Conservation (phyloP, 2,329 filamentous ascomycete genomes). For the Xylaria polymorpha region DNA sequence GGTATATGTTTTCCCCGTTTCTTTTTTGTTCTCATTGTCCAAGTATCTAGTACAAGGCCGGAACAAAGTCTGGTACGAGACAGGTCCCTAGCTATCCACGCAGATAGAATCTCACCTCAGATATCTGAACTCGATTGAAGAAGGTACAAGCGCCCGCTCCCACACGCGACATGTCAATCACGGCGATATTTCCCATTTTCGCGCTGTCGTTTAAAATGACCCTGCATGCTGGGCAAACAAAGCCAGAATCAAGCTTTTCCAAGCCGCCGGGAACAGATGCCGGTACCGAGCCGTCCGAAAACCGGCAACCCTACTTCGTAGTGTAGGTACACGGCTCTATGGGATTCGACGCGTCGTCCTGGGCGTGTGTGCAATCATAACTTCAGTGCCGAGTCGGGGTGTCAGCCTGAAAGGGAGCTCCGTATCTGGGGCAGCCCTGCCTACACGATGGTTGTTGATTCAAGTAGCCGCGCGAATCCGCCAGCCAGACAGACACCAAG, state of each 20-base stretch:
- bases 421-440: neutral
- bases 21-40: neutral
- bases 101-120: constrained; percentile 31
- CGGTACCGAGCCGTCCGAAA: constrained; percentile 26
- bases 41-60: constrained; percentile 34
- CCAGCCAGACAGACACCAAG: neutral
- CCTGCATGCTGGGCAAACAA: constrained; percentile 14
- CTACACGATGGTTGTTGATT: constrained; percentile 10
- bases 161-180: constrained; percentile 18
- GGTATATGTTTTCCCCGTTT: neutral
- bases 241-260: constrained; percentile 36
- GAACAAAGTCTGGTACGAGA: constrained; percentile 19
- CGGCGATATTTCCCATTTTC: constrained; percentile 26
- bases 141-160: constrained; percentile 35
- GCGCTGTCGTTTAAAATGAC: constrained; percentile 4
- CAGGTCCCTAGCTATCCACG: constrained; percentile 4
- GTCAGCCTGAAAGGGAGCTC: neutral
- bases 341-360: constrained; percentile 2
- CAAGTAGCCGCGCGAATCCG: constrained; percentile 10
- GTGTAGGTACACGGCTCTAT: neutral
- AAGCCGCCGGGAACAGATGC: constrained; percentile 34
- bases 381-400: neutral
- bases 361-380: neutral
- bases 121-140: constrained; percentile 29
- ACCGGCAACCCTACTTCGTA: constrained; percentile 15